Evolutionary conservation across 768 basidiomycete species (phyloP).

Genomic region (Pisolithus microcarpus): DNA sequence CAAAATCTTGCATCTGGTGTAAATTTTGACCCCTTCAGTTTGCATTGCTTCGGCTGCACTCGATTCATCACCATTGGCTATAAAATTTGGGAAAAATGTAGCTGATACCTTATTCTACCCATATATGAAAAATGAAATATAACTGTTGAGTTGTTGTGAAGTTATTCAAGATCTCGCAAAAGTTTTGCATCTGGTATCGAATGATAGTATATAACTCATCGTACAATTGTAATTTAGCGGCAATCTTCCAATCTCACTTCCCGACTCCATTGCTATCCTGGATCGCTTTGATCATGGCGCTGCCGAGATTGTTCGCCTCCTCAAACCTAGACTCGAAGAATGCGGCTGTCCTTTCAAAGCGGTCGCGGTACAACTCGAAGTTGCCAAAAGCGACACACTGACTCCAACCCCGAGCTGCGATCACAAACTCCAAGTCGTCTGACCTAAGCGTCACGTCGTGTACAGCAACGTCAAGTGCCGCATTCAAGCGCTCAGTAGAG

Average conservation of each 20-base stretch:
- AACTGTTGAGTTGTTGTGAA: no score
- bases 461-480: slow-evolving; percentile 69
- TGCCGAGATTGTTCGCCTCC: slow-evolving; percentile 74
- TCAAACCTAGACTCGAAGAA: slow-evolving; percentile 89
- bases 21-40: no score
- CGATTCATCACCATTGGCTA: no score
- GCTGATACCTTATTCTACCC: no score
- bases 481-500: slow-evolving; percentile 50
- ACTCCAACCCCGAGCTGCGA: slow-evolving; percentile 93
- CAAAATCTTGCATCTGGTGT: no score
- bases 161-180: no score
- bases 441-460: slow-evolving; percentile 72
- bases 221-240: neutral
- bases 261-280: slow-evolving; percentile 40
- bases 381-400: slow-evolving; percentile 89
- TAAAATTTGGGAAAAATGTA: no score
- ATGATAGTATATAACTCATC: no score
- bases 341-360: slow-evolving; percentile 71
- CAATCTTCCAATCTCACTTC: neutral
- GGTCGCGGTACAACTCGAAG: slow-evolving; percentile 77
- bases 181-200: no score
- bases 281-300: slow-evolving; percentile 86
- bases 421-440: slow-evolving; percentile 90
- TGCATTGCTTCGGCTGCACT: no score
- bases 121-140: no score